Conservation (phyloP, 2,329 filamentous ascomycete genomes). For the Aspergillus spinulosporus region DNA sequence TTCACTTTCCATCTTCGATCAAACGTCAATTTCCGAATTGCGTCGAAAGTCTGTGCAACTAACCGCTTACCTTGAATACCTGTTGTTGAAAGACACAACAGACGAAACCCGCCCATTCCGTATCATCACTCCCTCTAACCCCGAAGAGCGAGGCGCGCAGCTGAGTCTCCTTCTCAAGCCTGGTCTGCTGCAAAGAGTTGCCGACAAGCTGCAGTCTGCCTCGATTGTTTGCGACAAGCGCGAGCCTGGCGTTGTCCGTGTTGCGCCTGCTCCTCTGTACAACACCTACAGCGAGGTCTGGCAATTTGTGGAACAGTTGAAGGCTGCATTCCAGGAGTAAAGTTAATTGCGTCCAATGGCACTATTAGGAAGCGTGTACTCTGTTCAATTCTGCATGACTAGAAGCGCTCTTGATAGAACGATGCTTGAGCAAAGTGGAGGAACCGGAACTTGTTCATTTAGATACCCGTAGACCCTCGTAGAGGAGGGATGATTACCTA, state of each 20-base stretch:
- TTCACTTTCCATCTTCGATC: slow-evolving; percentile 69
- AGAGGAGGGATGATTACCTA: too few species aligned
- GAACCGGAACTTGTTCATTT: too few species aligned
- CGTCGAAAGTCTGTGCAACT: slow-evolving; percentile 69
- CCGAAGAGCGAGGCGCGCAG: slow-evolving; percentile 70
- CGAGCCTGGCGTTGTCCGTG: slow-evolving; percentile 77
- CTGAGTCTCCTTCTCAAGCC: slow-evolving; percentile 70
- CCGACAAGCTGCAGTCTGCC: slow-evolving; percentile 62
- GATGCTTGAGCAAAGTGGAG: neutral
- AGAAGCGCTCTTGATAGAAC: neutral
- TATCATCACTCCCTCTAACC: slow-evolving; percentile 69
- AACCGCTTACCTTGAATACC: slow-evolving; percentile 72
- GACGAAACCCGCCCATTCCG: slow-evolving; percentile 49
- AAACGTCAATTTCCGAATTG: slow-evolving; percentile 67
- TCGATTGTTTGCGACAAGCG: slow-evolving; percentile 79
- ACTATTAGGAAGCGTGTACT: neutral
- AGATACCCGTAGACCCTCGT: too few species aligned
- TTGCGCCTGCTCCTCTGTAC: slow-evolving; percentile 80
- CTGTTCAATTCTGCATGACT: neutral
- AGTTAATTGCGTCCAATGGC: neutral
- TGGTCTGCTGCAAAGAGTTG: slow-evolving; percentile 69
- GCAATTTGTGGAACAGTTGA: slow-evolving; percentile 50
- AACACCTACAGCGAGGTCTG: slow-evolving; percentile 74
- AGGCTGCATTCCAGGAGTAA: slow-evolving; percentile 28
- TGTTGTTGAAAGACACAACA: slow-evolving; percentile 52